Evolutionary conservation across 2,329 filamentous ascomycete genomes (phyloP).

Genomic region (Penicillium sumatraense): DNA sequence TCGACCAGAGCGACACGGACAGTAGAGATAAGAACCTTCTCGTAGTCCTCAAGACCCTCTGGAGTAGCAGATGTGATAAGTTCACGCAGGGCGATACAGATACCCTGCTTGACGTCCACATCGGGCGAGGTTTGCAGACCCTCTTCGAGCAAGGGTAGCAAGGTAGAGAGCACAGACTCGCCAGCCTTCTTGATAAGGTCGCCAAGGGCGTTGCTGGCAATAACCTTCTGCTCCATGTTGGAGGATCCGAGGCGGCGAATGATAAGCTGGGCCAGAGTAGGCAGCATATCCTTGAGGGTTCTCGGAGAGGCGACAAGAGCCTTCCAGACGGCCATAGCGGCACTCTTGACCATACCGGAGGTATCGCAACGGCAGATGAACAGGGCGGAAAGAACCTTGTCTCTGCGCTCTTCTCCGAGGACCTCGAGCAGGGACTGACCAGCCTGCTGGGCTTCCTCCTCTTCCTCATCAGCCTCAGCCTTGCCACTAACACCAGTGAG

Average conservation of each 20-base stretch:
- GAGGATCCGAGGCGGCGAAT: constrained; percentile 92
- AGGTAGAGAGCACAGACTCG: constrained; percentile 83
- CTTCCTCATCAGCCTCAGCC: constrained; percentile 75
- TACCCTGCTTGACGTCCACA: constrained; percentile 92
- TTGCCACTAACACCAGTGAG: constrained; percentile 90
- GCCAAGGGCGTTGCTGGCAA: constrained; percentile 94
- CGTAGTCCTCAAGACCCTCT: constrained; percentile 89
- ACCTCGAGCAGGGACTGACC: constrained; percentile 92
- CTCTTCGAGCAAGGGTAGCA: constrained; percentile 90
- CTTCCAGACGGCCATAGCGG: constrained; percentile 95
- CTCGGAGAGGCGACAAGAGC: constrained; percentile 88
- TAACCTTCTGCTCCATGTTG: constrained; percentile 98
- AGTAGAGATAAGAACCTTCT: constrained; percentile 92
- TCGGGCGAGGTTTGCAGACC: constrained; percentile 87
- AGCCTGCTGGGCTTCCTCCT: constrained; percentile 77
- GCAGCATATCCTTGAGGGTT: constrained; percentile 92
- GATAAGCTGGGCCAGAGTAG: constrained; percentile 91
- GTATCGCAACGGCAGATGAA: constrained; percentile 99
- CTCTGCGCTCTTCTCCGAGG: constrained; percentile 92
- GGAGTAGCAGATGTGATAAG: constrained; percentile 86
- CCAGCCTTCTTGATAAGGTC: constrained; percentile 97
- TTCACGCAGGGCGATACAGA: constrained; percentile 93
- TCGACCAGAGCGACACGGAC: constrained; percentile 92
- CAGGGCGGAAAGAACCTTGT: constrained; percentile 94
- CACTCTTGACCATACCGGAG: constrained; percentile 83